Percentiles rank a stretch among this genome's conserved stretches.
These are phyloP conservation scores for Pleodorina starrii DNA, from an alignment of 139 green algal species.

Conservation along the genomic window DNA sequence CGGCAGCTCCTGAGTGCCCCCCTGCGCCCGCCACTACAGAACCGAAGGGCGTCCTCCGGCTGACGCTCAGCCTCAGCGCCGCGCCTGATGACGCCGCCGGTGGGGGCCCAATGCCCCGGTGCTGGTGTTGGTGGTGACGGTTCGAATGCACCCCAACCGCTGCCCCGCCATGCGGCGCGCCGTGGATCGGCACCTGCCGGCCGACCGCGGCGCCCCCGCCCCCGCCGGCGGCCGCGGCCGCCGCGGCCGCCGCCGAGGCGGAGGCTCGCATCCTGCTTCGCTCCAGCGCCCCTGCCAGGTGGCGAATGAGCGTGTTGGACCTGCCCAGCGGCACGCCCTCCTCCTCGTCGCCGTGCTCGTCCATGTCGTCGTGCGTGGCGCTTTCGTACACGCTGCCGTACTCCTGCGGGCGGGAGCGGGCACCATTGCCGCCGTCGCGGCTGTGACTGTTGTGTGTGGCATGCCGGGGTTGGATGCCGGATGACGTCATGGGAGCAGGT, in stretches of 20 bases:
- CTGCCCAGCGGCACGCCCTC: constrained; percentile 8
- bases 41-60: neutral
- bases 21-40: no score
- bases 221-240: neutral
- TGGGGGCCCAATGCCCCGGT: neutral
- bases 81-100: constrained; percentile 19
- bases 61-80: neutral
- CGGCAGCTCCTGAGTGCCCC: no score
- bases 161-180: no score
- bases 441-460: no score
- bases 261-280: constrained; percentile 33
- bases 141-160: neutral
- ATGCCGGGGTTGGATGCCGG: no score
- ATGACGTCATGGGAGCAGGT: no score
- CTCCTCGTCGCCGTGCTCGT: constrained; percentile 55
- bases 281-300: constrained; percentile 42
- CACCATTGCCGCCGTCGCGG: no score
- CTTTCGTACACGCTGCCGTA: constrained; percentile 64
- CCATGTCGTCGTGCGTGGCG: constrained; percentile 62
- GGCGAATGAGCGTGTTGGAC: constrained; percentile 37
- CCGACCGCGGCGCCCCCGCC: no score
- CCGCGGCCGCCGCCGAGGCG: neutral
- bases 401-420: constrained; percentile 41
- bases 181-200: no score
- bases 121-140: neutral